Evolutionary conservation across 352 stramenopile species (phyloP).

Genomic region (Pythium pyrilobum): DNA sequence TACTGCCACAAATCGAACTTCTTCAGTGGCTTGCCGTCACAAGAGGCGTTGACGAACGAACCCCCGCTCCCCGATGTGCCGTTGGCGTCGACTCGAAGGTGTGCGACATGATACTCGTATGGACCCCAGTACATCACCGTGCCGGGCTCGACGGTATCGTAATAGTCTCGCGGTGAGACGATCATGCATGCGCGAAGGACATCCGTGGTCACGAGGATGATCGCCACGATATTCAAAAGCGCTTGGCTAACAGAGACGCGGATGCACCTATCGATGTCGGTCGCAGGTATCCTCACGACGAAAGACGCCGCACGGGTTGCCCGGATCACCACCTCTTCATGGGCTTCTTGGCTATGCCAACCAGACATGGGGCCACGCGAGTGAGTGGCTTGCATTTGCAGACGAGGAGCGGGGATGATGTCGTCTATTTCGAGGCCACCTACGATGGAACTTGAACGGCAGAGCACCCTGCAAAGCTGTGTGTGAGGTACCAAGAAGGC

Average conservation of each 20-base stretch:
- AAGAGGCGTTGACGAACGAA: background rate
- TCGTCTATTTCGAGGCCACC: no score
- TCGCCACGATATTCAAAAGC: conserved; percentile 1
- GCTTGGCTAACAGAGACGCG: conserved; percentile 1
- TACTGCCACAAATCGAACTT: conserved; percentile 8
- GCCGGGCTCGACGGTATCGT: background rate
- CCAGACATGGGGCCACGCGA: no score
- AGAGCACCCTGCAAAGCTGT: no score
- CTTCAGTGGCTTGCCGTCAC: background rate
- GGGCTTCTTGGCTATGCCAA: no score
- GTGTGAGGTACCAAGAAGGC: no score
- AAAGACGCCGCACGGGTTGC: no score
- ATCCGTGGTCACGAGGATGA: background rate
- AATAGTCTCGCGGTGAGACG: background rate
- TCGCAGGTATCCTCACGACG: background rate
- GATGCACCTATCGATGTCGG: conserved; percentile 7
- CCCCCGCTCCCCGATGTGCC: no score
- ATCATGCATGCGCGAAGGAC: background rate
- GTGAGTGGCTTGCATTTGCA: no score
- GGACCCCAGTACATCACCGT: conserved; percentile 10
- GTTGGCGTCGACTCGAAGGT: background rate
- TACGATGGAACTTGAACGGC: no score
- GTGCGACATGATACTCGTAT: conserved; percentile 8
- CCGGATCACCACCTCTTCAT: no score
- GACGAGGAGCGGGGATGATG: no score